Percentiles rank a stretch among this genome's conserved stretches.
These are phyloP conservation scores for Mycena rosella DNA, from an alignment of 768 basidiomycete species.

Conservation along the genomic window DNA sequence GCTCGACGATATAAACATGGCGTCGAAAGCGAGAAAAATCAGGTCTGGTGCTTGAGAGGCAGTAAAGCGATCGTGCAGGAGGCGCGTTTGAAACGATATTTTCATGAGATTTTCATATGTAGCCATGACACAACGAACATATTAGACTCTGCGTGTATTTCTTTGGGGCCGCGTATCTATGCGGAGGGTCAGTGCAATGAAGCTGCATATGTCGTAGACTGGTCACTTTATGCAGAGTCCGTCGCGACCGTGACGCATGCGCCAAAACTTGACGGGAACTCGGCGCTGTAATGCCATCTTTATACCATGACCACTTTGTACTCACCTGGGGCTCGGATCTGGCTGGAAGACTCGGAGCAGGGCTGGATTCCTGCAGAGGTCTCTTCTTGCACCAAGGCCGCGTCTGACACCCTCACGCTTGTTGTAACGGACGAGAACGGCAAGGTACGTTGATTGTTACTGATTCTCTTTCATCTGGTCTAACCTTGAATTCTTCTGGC, in stretches of 20 bases:
- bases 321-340: constrained; percentile 89
- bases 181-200: neutral
- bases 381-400: constrained; percentile 64
- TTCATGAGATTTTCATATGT: constrained; percentile 5
- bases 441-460: constrained; percentile 66
- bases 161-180: constrained; percentile 11
- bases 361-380: constrained; percentile 95
- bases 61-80: too few species aligned
- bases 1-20: constrained; percentile 72
- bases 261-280: constrained; percentile 14
- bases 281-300: constrained; percentile 25
- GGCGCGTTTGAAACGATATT: too few species aligned
- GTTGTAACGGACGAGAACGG: constrained; percentile 90
- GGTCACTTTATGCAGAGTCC: too few species aligned
- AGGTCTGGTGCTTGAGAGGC: neutral
- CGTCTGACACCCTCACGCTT: constrained; percentile 83
- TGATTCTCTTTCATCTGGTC: constrained; percentile 38
- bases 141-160: constrained; percentile 17
- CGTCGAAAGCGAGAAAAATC: constrained; percentile 45
- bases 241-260: neutral
- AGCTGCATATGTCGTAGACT: too few species aligned
- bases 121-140: constrained; percentile 14
- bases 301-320: constrained; percentile 58
- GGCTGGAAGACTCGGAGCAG: constrained; percentile 93
- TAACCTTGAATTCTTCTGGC: constrained; percentile 5